Evolutionary conservation across 2,329 filamentous ascomycete genomes (phyloP).

Genomic region (Cyphellophora attinorum): DNA sequence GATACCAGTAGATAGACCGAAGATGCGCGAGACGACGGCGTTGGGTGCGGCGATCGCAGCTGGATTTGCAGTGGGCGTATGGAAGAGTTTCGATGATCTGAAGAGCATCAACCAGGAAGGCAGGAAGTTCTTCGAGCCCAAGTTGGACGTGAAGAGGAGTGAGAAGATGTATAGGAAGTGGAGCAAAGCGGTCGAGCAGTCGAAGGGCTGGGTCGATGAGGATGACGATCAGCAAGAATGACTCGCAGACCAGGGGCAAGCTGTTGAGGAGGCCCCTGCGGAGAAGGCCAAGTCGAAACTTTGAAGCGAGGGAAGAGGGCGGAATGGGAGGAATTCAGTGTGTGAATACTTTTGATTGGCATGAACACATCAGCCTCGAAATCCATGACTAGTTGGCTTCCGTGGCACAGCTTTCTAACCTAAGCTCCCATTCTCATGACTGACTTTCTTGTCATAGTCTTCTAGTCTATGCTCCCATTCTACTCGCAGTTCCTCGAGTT

Average conservation of each 20-base stretch:
- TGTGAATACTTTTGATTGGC: no score
- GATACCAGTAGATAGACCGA: slow-evolving; percentile 71
- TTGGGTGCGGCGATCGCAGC: slow-evolving; percentile 83
- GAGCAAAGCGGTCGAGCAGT: slow-evolving; percentile 71
- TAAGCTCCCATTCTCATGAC: no score
- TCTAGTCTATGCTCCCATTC: slow-evolving; percentile 52
- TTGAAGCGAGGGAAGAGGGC: no score
- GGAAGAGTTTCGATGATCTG: slow-evolving; percentile 65
- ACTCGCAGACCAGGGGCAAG: no score
- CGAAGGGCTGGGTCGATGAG: slow-evolving; percentile 55
- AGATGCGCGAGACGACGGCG: slow-evolving; percentile 82
- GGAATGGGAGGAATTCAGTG: no score
- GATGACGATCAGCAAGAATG: slow-evolving; percentile 11
- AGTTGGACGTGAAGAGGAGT: slow-evolving; percentile 50
- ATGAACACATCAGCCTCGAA: no score
- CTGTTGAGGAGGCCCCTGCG: no score
- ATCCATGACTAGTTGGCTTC: no score
- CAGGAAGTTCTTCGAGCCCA: slow-evolving; percentile 60
- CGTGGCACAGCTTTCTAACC: no score
- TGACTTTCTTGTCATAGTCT: slow-evolving; percentile 29
- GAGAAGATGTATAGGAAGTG: slow-evolving; percentile 59
- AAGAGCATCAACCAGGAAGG: slow-evolving; percentile 62
- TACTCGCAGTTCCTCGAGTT: slow-evolving; percentile 61
- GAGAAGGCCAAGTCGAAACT: no score
- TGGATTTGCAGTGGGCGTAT: slow-evolving; percentile 69